Conservation (phyloP, 306 rosid species). For the Hippophae tibetana region DNA sequence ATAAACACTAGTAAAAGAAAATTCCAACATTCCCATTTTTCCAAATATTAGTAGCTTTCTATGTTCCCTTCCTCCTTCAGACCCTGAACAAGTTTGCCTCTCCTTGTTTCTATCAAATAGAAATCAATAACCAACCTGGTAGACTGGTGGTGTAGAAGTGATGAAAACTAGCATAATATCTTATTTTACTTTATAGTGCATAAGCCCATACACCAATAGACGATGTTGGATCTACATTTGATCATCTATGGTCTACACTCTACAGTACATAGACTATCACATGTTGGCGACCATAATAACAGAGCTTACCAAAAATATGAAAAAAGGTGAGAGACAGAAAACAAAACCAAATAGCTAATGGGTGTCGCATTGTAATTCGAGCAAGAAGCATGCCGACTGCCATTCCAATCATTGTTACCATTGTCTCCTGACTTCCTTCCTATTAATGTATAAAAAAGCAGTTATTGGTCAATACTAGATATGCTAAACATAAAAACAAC, state of each 20-base stretch:
- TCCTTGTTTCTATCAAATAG: no score
- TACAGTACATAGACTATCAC: not conserved
- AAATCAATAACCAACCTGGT: no score
- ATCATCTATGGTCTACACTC: not conserved
- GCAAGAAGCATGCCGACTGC: slow-evolving; percentile 88
- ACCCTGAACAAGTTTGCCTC: no score
- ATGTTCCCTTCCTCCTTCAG: no score
- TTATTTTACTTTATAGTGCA: no score
- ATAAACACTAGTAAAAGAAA: no score
- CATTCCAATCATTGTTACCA: slow-evolving; percentile 91
- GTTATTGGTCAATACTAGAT: not conserved
- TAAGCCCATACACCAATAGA: no score
- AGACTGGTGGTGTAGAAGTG: not conserved
- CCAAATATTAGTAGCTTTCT: no score
- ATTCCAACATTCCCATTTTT: no score
- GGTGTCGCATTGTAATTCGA: slow-evolving; percentile 51
- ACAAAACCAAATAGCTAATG: slow-evolving; percentile 70
- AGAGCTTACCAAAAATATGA: slow-evolving; percentile 71
- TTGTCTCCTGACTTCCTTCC: slow-evolving; percentile 66
- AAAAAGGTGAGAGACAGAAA: slow-evolving; percentile 72
- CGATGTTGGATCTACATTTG: not conserved
- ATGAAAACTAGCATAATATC: not conserved
- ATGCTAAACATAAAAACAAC: no score
- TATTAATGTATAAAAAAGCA: slow-evolving; percentile 15
- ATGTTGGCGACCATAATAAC: not conserved